Base-by-base conservation (phyloP, 1,284 basidiomycete species). In the Agroathelia rolfsii region DNA sequence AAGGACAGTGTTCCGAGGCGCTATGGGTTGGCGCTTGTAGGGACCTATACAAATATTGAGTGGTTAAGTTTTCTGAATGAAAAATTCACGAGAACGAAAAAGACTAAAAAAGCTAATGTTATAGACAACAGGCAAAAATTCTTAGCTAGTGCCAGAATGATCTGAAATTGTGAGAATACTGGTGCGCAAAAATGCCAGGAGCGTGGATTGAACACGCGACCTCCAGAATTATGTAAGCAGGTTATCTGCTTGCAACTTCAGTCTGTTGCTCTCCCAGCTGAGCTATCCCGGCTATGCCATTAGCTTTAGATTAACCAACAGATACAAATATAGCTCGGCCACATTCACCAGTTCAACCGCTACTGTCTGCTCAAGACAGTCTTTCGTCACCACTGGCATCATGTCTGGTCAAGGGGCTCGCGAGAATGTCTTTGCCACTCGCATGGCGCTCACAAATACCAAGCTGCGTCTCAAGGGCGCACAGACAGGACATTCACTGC, bases 401-500 rank as follows among this genome's bases (percentile, higher is more conserved):
- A 94, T 94, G 90, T 90, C 90, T 32, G 87, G 89, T 31, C 69
- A 81, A 47, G 90, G 86, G 21, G 62, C 86, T 46, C 73, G 92
- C 49, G 92, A 95, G 62, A 84, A 85, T 57, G 72, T 95, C 45
- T 95, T 96, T 56, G 90, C 92, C 13, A 94, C 88, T 19, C 81
- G 88, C 32, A 92, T 92, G 89, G 86, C 89, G 32, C 69, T 98
- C 31, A 95, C 90, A 28, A 83, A 88, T 53, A 96, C 89, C 39
- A 97, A 97, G 58, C 66, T 80, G 25, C 76, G 94, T 28, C 71
- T 97, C 41, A 98, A 97, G 58, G 84, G 94, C 17, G 95, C 95
- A 5, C 92, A 97, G 61, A 97, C 92, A 0, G 94, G 94, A 6
- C 94, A 98, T 60, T 96, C 90, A 0, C 66, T 98, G 11, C 73